Percentiles rank a stretch among this genome's conserved stretches.
These are phyloP conservation scores for Aspergillus steynii DNA, from an alignment of 495 filamentous ascomycete genomes.

Conservation along the genomic window DNA sequence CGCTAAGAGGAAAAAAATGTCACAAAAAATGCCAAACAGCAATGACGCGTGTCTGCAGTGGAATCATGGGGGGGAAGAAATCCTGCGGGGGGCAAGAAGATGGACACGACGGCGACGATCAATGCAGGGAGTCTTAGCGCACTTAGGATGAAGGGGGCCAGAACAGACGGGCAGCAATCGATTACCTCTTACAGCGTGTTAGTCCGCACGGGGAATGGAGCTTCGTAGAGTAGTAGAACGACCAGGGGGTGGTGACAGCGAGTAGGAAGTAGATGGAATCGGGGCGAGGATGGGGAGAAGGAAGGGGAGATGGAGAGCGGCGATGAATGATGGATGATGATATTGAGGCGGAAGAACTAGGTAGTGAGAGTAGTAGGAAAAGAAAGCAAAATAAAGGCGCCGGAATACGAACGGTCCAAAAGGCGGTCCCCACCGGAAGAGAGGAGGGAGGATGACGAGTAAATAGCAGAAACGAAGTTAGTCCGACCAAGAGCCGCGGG, in stretches of 20 bases:
- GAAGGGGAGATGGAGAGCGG: constrained; percentile 3
- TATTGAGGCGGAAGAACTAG: neutral
- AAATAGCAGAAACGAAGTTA: constrained; percentile 4
- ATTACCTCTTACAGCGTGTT: constrained; percentile 17
- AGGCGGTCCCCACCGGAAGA: neutral
- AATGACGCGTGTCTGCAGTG: constrained; percentile 39
- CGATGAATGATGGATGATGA: neutral
- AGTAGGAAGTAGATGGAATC: neutral
- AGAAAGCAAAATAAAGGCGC: neutral
- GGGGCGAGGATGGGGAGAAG: neutral
- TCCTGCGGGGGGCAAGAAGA: constrained; percentile 18
- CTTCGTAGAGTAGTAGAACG: neutral
- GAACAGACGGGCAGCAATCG: constrained; percentile 6
- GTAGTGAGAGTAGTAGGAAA: neutral
- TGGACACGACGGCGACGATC: constrained; percentile 26
- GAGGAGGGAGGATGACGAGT: constrained; percentile 5
- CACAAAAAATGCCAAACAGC: neutral
- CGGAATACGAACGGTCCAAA: constrained; percentile 1
- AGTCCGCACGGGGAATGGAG: constrained; percentile 6
- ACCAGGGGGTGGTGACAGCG: neutral
- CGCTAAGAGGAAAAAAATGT: constrained; percentile 10
- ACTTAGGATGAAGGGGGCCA: constrained; percentile 8
- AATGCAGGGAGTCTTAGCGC: constrained; percentile 30
- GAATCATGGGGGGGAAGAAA: constrained; percentile 17
- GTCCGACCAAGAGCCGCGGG: neutral